Conservation (phyloP, 306 rosid species). For the Castanopsis chinensis region DNA sequence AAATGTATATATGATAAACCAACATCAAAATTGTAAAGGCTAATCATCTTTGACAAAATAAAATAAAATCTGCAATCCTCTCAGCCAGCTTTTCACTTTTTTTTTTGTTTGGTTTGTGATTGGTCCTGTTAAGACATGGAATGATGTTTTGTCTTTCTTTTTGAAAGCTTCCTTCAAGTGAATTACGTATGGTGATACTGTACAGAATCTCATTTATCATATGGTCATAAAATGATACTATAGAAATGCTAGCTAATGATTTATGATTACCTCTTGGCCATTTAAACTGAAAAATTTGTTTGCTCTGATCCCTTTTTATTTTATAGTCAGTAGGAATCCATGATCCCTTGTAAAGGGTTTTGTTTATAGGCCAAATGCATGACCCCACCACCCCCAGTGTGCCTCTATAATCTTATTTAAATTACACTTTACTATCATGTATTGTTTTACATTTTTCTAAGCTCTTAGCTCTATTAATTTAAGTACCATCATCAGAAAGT, state of each 20-base stretch:
- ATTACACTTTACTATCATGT: background rate
- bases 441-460: background rate
- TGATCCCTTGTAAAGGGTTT: background rate
- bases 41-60: too few relatives aligned
- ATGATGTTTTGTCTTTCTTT: too few relatives aligned
- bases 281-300: background rate
- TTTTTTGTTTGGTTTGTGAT: too few relatives aligned
- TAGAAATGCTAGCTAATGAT: background rate
- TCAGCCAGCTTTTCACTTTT: too few relatives aligned
- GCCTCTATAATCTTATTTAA: background rate
- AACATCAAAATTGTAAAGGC: too few relatives aligned
- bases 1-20: too few relatives aligned
- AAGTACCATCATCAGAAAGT: background rate
- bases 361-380: background rate
- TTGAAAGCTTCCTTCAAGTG: too few relatives aligned
- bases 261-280: background rate
- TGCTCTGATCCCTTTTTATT: background rate
- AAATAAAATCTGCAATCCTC: too few relatives aligned
- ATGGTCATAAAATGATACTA: background rate
- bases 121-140: too few relatives aligned
- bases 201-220: background rate
- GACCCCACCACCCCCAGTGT: background rate
- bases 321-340: too few relatives aligned
- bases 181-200: too few relatives aligned
- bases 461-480: background rate